These are phyloP conservation scores for Claviceps lovelessii DNA, from an alignment of 2,329 filamentous ascomycete genomes.

Conservation along the genomic window DNA sequence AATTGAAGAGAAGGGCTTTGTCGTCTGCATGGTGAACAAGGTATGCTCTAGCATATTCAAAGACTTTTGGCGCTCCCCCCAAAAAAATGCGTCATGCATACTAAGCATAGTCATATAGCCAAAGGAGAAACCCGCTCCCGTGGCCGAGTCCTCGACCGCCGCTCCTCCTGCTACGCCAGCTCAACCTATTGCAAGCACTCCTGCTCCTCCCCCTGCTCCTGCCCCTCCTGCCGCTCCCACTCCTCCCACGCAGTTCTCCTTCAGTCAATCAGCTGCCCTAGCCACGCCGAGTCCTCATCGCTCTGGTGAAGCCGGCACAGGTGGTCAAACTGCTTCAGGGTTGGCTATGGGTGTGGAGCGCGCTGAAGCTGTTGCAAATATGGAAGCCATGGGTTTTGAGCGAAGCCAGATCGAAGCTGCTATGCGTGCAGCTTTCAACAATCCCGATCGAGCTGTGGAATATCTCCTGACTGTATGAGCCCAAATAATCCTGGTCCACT, in stretches of 20 bases:
- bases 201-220: slow-evolving; percentile 41
- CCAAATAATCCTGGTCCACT: background rate
- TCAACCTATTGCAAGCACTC: slow-evolving; percentile 42
- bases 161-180: slow-evolving; percentile 45
- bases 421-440: slow-evolving; percentile 93
- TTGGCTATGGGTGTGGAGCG: slow-evolving; percentile 75
- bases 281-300: slow-evolving; percentile 41
- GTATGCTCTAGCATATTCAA: slow-evolving; percentile 31
- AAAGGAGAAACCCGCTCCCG: slow-evolving; percentile 47
- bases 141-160: slow-evolving; percentile 44
- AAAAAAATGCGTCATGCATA: background rate
- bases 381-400: slow-evolving; percentile 96
- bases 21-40: slow-evolving; percentile 98
- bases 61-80: background rate
- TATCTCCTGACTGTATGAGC: slow-evolving; percentile 70
- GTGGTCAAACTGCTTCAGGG: slow-evolving; percentile 49
- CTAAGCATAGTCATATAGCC: slow-evolving; percentile 17
- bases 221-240: slow-evolving; percentile 31
- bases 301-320: slow-evolving; percentile 22
- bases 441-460: slow-evolving; percentile 92
- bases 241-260: slow-evolving; percentile 23
- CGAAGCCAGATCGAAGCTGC: slow-evolving; percentile 78
- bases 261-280: slow-evolving; percentile 35
- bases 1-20: slow-evolving; percentile 98
- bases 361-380: slow-evolving; percentile 69